Conservation (phyloP, 176 grass and related monocot genomes). For the Oryza rufipogon region DNA sequence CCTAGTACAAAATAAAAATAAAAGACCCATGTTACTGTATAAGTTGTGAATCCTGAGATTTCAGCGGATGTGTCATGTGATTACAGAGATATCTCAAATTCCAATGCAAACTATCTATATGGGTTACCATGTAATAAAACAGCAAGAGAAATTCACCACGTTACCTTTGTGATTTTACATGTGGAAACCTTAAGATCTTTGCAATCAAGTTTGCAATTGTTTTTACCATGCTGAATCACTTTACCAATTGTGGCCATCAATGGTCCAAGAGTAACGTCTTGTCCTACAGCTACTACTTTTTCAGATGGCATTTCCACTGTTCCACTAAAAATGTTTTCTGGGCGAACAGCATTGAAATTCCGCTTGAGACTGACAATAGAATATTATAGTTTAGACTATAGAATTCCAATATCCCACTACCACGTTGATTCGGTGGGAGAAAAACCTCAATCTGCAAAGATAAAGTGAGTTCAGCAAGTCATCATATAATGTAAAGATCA, state of each 20-base stretch:
- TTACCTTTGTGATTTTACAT: conserved; percentile 14
- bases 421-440: background rate
- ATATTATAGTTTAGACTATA: background rate
- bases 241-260: background rate
- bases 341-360: background rate
- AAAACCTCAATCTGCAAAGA: conserved; percentile 11
- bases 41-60: background rate
- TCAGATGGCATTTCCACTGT: background rate
- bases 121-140: background rate
- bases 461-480: background rate
- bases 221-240: background rate
- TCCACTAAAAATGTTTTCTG: background rate
- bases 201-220: background rate
- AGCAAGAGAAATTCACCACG: background rate
- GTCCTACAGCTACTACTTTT: conserved; percentile 5
- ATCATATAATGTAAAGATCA: no score
- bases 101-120: background rate
- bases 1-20: conserved; percentile 2
- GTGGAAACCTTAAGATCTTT: background rate
- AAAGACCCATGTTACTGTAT: background rate
- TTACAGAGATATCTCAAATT: background rate
- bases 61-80: background rate
- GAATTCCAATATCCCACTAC: background rate
- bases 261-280: background rate
- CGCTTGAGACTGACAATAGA: background rate